Evolutionary conservation across 2,329 filamentous ascomycete species (phyloP).

Genomic region (Sporothrix phasma): DNA sequence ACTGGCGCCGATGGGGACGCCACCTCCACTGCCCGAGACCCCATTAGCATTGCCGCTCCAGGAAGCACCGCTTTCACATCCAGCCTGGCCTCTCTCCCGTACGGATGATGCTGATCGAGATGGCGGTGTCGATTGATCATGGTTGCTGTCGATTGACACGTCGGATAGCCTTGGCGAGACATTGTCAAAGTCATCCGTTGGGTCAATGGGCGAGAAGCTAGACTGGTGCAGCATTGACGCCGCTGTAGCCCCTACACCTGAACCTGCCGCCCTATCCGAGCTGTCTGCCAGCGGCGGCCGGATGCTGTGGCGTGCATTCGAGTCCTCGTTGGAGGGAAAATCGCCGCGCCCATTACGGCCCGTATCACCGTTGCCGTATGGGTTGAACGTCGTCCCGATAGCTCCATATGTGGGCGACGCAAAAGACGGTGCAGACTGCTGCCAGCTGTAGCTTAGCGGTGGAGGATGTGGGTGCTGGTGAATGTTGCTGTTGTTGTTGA

Average conservation of each 20-base stretch:
- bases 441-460: slow-evolving; percentile 14
- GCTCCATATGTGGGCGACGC: slow-evolving; percentile 16
- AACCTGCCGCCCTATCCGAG: neutral
- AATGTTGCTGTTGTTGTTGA: neutral
- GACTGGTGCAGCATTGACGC: slow-evolving; percentile 26
- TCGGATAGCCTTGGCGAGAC: slow-evolving; percentile 50
- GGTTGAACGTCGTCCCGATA: slow-evolving; percentile 13
- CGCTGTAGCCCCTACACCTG: neutral
- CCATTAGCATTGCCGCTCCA: neutral
- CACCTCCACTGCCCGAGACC: slow-evolving; percentile 26
- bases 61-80: neutral
- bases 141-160: slow-evolving; percentile 45
- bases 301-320: neutral
- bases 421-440: slow-evolving; percentile 21
- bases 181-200: slow-evolving; percentile 45
- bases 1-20: neutral
- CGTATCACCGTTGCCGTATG: slow-evolving; percentile 25
- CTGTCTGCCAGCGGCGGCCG: neutral
- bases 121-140: slow-evolving; percentile 29
- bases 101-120: neutral
- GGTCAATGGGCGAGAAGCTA: slow-evolving; percentile 47
- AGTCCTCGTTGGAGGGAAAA: neutral
- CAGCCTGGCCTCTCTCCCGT: neutral
- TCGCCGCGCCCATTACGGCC: slow-evolving; percentile 11
- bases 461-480: slow-evolving; percentile 16